Evolutionary conservation across 139 green algal genomes (phyloP), one percentile per base, ranked within the genome.

Genomic region (Tetradesmus lagerheimii): DNA sequence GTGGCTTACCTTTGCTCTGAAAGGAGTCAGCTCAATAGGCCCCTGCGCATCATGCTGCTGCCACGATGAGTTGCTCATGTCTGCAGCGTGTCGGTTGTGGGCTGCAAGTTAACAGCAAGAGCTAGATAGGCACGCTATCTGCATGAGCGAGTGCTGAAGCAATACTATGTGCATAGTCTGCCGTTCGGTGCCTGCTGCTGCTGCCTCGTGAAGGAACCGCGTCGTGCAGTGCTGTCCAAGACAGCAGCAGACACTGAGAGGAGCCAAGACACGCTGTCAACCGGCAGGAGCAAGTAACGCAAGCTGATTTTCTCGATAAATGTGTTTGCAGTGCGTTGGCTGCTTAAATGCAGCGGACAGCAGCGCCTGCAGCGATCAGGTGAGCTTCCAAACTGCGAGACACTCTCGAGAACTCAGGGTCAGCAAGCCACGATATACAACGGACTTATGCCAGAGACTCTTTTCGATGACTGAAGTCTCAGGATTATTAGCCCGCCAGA

Each of bases 1-100:
- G 5, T 71, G 25, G 57, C 27, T 27, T 43, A 88, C 83, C 83
- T 88, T 88, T 15, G 27, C 23, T 5, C 83, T 38, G 83, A 88
- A 88, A 45, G 83, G 83, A 35, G 83, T 88, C 83, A 88, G 62
- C 64, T 88, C 83, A 39, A 80, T 80, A n/a, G 79, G 79, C 27
- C 79, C 79, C 34, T 85, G 79, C 29, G 79, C 79, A 66, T 85
- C 79, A 64, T 34, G 41, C 15, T 85, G 79, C 31, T 50, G 41
- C 79, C 79, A 85, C 31, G 79, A 50, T 66, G 79, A 9, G 20
- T 41, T 35, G 31, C 27, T 23, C 79, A 85, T 85, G 79, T 38
- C 11, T 2, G 11, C 79, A 29, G 6, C 39, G 57, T 31, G 57
- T 71, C 57, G 57, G 57, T 71, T 71, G 23, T 71, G 23, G n/a